These are phyloP conservation scores for Solanum stenotomum DNA, from an alignment of 257 asterid genomes.

Conservation along the genomic window DNA sequence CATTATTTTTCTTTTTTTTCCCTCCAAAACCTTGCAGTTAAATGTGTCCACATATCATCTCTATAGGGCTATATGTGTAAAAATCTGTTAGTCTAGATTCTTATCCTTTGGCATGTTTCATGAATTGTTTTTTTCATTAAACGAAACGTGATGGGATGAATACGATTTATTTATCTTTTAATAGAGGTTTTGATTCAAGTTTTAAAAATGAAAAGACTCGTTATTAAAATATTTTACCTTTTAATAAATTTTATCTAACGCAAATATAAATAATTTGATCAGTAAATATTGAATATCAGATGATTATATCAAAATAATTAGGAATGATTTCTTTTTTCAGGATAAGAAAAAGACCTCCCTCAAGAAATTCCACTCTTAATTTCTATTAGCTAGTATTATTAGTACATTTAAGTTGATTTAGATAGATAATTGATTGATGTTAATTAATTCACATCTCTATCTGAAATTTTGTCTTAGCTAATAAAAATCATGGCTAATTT, in stretches of 20 bases:
- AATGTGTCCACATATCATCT: background rate
- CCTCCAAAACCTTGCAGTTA: background rate
- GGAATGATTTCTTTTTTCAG: background rate
- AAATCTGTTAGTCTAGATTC: background rate
- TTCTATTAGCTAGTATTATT: background rate
- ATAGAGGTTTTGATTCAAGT: accelerated
- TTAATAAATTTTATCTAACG: background rate
- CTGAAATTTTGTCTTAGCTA: background rate
- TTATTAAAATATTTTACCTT: background rate
- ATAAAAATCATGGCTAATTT: background rate
- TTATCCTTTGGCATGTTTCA: background rate
- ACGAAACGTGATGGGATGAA: background rate
- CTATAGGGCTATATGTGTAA: background rate
- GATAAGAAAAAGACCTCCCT: background rate
- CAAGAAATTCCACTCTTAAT: background rate
- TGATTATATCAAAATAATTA: background rate
- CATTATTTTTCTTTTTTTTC: background rate
- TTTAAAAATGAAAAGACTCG: accelerated
- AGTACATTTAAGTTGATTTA: background rate
- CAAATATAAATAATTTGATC: background rate
- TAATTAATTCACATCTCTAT: background rate
- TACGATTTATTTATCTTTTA: background rate
- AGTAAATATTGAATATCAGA: background rate
- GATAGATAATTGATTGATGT: background rate
- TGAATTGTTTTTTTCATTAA: background rate